Percentiles rank a stretch among this genome's conserved stretches.
phyloP scores from a whole-genome alignment of 2,329 filamentous ascomycete species.

The Pseudocercospora vitis region DNA sequence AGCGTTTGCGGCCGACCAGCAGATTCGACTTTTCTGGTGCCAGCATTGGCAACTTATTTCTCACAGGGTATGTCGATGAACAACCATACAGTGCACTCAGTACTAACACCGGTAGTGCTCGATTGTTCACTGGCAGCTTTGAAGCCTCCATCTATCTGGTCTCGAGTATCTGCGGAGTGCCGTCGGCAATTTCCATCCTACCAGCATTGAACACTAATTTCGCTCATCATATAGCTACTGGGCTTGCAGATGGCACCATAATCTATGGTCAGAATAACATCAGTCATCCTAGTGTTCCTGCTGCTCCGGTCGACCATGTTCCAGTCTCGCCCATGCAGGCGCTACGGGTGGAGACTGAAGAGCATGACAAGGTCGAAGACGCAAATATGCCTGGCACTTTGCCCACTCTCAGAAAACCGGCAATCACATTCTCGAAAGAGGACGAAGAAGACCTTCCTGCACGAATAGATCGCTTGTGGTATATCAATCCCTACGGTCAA shows the following conservation, averaged over 20 bases:
- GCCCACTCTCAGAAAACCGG: slow-evolving; percentile 73
- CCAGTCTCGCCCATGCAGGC: slow-evolving; percentile 30
- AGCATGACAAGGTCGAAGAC: slow-evolving; percentile 70
- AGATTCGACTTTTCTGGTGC: slow-evolving; percentile 53
- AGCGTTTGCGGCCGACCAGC: slow-evolving; percentile 47
- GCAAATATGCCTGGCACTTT: slow-evolving; percentile 79
- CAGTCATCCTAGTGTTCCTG: slow-evolving; percentile 72
- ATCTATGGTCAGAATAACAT: slow-evolving; percentile 94
- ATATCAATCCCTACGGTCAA: slow-evolving; percentile 98
- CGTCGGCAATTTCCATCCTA: slow-evolving; percentile 72
- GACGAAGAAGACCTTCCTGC: slow-evolving; percentile 73
- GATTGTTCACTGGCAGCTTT: slow-evolving; percentile 88
- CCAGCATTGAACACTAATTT: slow-evolving; percentile 95
- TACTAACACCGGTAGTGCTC: slow-evolving; percentile 57
- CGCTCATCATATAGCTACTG: slow-evolving; percentile 88
- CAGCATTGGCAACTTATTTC: slow-evolving; percentile 53
- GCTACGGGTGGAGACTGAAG: slow-evolving; percentile 45
- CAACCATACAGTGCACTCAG: slow-evolving; percentile 46
- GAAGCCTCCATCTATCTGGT: slow-evolving; percentile 91
- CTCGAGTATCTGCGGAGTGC: slow-evolving; percentile 81
- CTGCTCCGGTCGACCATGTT: slow-evolving; percentile 31
- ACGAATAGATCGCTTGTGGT: slow-evolving; percentile 83
- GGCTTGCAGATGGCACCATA: slow-evolving; percentile 69
- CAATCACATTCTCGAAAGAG: slow-evolving; percentile 77
- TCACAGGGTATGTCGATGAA: slow-evolving; percentile 49